Evolutionary conservation across 2,329 filamentous ascomycete species (phyloP).

Genomic region (Alternaria sp.): DNA sequence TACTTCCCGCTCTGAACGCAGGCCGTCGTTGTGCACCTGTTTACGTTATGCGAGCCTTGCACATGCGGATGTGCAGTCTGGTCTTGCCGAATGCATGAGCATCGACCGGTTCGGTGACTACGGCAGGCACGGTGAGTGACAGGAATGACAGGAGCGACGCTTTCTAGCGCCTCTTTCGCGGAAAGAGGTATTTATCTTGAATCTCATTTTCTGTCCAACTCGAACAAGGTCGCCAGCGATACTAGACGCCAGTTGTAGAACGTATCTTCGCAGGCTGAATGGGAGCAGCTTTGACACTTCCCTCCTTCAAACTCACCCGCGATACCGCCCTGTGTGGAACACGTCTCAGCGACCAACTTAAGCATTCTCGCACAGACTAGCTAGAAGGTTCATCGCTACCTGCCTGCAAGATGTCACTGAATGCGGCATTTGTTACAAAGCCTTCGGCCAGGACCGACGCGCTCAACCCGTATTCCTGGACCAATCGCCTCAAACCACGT

Average conservation of each 20-base stretch:
- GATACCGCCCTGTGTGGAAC: neutral
- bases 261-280: neutral
- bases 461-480: neutral
- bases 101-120: neutral
- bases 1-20: neutral
- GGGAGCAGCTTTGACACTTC: neutral
- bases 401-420: neutral
- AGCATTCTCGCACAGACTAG: neutral
- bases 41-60: neutral
- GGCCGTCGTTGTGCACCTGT: neutral
- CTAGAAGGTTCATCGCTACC: neutral
- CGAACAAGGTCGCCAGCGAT: neutral
- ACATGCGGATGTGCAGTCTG: neutral
- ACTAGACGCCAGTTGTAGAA: neutral
- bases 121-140: neutral
- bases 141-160: neutral
- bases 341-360: neutral
- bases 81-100: neutral
- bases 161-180: neutral
- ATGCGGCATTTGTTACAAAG: neutral
- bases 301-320: neutral
- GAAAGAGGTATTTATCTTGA: neutral
- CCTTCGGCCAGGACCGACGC: neutral
- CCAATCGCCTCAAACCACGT: neutral
- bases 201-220: neutral